Conservation (phyloP, 129 eudicot species). For the Centella asiatica region DNA sequence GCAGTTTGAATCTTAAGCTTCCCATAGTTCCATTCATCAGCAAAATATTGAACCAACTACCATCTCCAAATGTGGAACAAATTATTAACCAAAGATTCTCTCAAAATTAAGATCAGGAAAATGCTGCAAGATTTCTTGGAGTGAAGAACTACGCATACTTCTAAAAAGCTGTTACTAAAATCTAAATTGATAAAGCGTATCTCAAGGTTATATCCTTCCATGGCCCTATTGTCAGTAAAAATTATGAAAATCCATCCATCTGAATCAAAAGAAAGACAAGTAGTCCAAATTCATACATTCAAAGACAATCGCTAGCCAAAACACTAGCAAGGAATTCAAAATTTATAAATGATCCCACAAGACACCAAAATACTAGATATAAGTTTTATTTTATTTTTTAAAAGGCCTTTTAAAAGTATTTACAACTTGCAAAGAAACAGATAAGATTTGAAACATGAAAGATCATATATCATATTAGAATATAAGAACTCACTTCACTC, state of each 20-base stretch:
- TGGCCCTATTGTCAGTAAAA: too few species aligned
- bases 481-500: conserved; percentile 58
- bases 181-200: neutral
- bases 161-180: neutral
- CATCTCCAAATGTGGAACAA: neutral
- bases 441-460: neutral
- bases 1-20: neutral
- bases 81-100: neutral
- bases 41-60: neutral
- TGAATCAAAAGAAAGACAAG: too few species aligned
- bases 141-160: neutral
- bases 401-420: too few species aligned
- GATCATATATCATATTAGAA: conserved; percentile 7
- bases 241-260: too few species aligned
- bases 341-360: neutral
- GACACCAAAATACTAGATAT: too few species aligned
- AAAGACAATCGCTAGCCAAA: too few species aligned
- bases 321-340: neutral
- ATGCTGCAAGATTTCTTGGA: neutral
- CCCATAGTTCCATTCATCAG: neutral
- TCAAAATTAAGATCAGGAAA: neutral
- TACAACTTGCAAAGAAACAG: neutral
- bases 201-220: neutral
- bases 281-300: too few species aligned
- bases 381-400: too few species aligned